Evolutionary conservation across 345 rosid genomes (phyloP).

Genomic region (Eucalyptus grandis): DNA sequence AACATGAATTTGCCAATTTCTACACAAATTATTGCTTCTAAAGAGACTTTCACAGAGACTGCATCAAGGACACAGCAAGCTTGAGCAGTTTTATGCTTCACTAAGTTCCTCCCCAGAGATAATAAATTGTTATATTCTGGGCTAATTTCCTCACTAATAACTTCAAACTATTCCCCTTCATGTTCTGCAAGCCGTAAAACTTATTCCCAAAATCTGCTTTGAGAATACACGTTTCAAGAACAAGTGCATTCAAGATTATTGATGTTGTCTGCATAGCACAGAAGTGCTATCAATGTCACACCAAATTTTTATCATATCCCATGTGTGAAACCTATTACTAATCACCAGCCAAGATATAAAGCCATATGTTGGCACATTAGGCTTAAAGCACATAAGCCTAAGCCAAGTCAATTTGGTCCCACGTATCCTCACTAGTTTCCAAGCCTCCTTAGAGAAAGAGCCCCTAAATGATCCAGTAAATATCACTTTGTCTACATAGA

Average conservation of each 20-base stretch:
- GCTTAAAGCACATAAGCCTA: neutral
- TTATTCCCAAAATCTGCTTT: fast-evolving
- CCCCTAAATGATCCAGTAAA: neutral
- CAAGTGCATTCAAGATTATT: fast-evolving
- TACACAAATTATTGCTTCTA: neutral
- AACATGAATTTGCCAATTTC: neutral
- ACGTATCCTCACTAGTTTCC: neutral
- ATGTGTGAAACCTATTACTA: neutral
- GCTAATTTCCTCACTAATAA: no score
- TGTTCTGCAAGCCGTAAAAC: neutral
- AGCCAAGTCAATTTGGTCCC: neutral
- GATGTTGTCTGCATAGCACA: neutral
- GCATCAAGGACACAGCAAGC: neutral
- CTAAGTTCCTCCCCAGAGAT: neutral
- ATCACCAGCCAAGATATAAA: fast-evolving
- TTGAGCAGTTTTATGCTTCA: neutral
- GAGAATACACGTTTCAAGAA: neutral
- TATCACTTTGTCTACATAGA: fast-evolving
- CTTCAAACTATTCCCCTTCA: no score
- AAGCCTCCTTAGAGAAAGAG: neutral
- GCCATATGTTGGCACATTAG: neutral
- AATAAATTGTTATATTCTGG: fast-evolving
- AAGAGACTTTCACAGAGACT: neutral
- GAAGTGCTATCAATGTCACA: neutral
- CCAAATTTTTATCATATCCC: neutral